Evolutionary conservation across 768 basidiomycete species (phyloP).

Genomic region (Sutorius australiensis): DNA sequence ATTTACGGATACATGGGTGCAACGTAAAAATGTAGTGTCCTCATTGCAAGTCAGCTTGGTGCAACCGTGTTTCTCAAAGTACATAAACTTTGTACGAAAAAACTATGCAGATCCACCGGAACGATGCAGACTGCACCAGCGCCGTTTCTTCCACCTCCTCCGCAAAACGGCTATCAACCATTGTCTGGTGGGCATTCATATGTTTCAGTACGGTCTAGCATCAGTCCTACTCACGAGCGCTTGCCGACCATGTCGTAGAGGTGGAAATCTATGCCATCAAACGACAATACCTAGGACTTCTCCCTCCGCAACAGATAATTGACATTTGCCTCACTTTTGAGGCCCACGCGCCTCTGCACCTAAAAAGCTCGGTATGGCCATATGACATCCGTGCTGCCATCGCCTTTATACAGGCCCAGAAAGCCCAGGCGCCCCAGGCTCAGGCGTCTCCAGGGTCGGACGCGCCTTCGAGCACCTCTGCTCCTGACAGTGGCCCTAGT

Average conservation of each 20-base stretch:
- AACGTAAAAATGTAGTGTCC: conserved; percentile 1
- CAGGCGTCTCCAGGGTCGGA: conserved; percentile 13
- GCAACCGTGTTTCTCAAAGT: conserved; percentile 14
- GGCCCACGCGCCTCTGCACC: conserved; percentile 58
- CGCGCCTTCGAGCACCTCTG: conserved; percentile 9
- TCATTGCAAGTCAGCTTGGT: conserved; percentile 2
- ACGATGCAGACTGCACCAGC: conserved; percentile 53
- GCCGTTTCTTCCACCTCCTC: conserved; percentile 35
- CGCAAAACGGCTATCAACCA: conserved; percentile 34
- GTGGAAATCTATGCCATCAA: conserved; percentile 56
- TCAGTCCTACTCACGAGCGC: conserved; percentile 23
- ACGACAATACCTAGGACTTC: conserved; percentile 63
- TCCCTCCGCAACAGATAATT: conserved; percentile 69
- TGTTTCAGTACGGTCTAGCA: conserved; percentile 16
- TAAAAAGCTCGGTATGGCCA: conserved; percentile 71
- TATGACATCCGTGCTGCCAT: conserved; percentile 64
- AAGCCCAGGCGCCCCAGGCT: conserved; percentile 22
- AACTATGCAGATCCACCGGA: conserved; percentile 68
- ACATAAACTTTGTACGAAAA: conserved; percentile 58
- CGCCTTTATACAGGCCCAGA: conserved; percentile 40
- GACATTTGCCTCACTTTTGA: conserved; percentile 76
- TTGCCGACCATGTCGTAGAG: conserved; percentile 33
- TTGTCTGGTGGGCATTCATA: conserved; percentile 34
- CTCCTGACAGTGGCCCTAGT: conserved; percentile 8
- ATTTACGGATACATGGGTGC: neutral